Conservation (phyloP, 345 rosid species). For the Euphorbia pulcherrima region DNA sequence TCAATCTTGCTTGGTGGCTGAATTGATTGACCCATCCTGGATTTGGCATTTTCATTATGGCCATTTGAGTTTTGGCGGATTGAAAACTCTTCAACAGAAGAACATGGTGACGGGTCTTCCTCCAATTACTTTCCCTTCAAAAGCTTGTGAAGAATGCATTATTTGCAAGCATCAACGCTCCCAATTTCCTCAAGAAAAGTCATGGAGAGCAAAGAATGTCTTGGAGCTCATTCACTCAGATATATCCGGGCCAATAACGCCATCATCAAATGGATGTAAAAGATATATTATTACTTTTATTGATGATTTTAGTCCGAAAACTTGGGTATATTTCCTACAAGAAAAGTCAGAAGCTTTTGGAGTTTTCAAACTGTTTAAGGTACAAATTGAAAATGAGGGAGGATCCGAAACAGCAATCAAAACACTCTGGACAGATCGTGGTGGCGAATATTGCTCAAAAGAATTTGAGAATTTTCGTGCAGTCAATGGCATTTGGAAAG, state of each 20-base stretch:
- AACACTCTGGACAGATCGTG: too few species aligned
- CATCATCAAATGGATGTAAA: not conserved
- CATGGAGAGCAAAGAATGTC: not conserved
- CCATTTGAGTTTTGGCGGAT: not conserved
- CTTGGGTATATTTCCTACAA: not conserved
- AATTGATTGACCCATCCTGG: not conserved
- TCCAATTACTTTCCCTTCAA: too few species aligned
- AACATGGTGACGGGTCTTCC: not conserved
- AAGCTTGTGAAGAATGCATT: not conserved
- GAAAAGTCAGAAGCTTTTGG: not conserved
- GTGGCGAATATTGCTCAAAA: too few species aligned
- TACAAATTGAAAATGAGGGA: too few species aligned
- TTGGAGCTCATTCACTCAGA: not conserved
- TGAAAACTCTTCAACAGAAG: not conserved
- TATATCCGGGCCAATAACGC: not conserved
- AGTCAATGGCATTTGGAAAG: too few species aligned
- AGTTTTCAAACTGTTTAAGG: too few species aligned
- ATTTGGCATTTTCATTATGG: not conserved
- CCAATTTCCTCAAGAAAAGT: not conserved
- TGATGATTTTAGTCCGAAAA: not conserved
- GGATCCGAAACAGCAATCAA: too few species aligned
- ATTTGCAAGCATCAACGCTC: too few species aligned
- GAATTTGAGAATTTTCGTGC: too few species aligned
- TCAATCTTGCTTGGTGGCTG: too few species aligned
- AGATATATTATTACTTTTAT: not conserved